Percentiles rank a stretch among this genome's conserved stretches.
Conservation (phyloP, 1,139 yeast genomes). For the Tardiomyces digboiensis region DNA sequence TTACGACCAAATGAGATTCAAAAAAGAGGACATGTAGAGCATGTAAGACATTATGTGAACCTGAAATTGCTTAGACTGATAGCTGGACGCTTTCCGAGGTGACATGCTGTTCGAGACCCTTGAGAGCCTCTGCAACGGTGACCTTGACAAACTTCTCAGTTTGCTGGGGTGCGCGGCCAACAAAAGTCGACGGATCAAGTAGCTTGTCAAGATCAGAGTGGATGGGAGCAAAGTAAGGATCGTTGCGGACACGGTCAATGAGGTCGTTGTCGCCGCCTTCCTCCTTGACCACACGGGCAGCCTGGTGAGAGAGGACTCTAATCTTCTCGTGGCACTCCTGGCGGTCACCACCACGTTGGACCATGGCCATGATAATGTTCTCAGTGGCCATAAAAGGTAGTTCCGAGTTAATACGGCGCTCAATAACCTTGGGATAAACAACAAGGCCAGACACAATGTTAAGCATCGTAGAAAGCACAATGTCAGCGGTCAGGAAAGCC, state of each 20-base stretch:
- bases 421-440: conserved; percentile 97
- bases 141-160: conserved; percentile 83
- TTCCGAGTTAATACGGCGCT: conserved; percentile 90
- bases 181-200: conserved; percentile 88
- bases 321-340: conserved; percentile 98
- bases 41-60: neutral
- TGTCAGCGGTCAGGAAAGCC: conserved; percentile 94
- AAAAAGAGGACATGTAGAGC: too few species aligned
- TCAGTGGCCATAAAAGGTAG: conserved; percentile 99
- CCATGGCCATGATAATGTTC: conserved; percentile 99
- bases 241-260: conserved; percentile 76
- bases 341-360: conserved; percentile 94
- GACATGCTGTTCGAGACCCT: conserved; percentile 53
- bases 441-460: conserved; percentile 94
- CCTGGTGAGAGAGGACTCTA: conserved; percentile 95
- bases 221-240: conserved; percentile 82
- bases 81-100: conserved; percentile 55
- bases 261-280: conserved; percentile 98
- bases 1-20: too few species aligned
- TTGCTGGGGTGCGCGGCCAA: conserved; percentile 98
- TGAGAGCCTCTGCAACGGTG: conserved; percentile 78
- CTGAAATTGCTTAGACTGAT: conserved; percentile 32
- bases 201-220: conserved; percentile 72
- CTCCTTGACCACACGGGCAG: conserved; percentile 94
- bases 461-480: conserved; percentile 77